Evolutionary conservation across 371 early-diverging fungal species (phyloP).

Genomic region (Rhizopus arrhizus): DNA sequence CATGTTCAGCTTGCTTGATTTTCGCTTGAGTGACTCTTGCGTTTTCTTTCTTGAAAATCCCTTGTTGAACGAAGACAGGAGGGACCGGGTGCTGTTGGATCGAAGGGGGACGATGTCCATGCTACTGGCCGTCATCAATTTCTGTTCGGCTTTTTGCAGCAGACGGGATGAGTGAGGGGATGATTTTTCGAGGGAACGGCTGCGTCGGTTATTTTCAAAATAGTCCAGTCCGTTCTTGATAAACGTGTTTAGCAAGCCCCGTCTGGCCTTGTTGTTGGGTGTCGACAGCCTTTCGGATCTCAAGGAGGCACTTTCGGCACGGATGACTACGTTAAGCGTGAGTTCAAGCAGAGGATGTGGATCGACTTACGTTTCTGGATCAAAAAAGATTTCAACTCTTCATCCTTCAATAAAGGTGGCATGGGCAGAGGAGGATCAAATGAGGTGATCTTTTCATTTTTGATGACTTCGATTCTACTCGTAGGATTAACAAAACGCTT

Average conservation of each 20-base stretch:
- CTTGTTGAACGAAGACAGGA: neutral
- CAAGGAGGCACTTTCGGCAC: constrained; percentile 77
- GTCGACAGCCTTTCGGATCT: constrained; percentile 65
- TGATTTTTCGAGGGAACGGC: neutral
- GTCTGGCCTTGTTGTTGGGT: constrained; percentile 57
- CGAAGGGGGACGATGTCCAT: neutral
- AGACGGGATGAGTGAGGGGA: neutral
- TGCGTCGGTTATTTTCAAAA: neutral
- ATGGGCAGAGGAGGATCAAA: constrained; percentile 70
- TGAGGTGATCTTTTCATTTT: constrained; percentile 60
- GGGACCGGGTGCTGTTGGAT: neutral
- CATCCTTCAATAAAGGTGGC: constrained; percentile 58
- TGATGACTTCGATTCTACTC: constrained; percentile 51
- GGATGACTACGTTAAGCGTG: constrained; percentile 54
- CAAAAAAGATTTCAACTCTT: constrained; percentile 54
- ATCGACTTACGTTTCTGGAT: constrained; percentile 50
- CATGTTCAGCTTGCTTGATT: neutral
- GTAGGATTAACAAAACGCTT: neutral
- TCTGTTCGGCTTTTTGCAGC: neutral
- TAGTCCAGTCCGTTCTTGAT: constrained; percentile 30
- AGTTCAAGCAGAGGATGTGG: neutral
- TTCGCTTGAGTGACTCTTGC: too few relatives aligned
- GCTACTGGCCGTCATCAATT: neutral
- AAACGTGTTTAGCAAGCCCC: constrained; percentile 44
- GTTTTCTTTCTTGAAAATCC: neutral